Evolutionary conservation across 2,329 filamentous ascomycete genomes (phyloP), one percentile per base, ranked within the genome.

Genomic region (Curvularia sp.): DNA sequence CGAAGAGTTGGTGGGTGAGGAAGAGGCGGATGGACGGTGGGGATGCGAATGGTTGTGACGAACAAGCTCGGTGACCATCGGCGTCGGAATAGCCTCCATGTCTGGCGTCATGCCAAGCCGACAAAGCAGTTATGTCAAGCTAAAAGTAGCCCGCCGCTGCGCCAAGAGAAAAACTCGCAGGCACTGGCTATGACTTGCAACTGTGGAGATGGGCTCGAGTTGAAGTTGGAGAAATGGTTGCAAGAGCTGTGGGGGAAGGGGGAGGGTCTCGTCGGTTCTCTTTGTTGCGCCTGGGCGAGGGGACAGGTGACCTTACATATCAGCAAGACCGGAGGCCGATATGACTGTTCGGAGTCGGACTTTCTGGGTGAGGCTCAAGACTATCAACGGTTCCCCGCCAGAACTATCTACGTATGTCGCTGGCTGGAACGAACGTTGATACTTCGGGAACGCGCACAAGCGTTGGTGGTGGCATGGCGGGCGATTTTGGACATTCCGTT

Each of bases 21-120:
- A 34, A 38, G 69, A 69, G 30, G 72, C 69, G 54, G 39, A 32
- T 34, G 38, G 19, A 21, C 61, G 61, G 49, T 62, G 65, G 36
- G 61, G 59, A 30, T 65, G 54, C 50, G 54, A 55, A 6, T 55
- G 48, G 12, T 15, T 55, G 64, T 65, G 49, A 64, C 63, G 56
- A 48, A 43, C 55, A 30, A 60, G 59, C 32, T 62, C 45, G 41
- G 61, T 58, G 48, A 57, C 54, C 53, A 53, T 64, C 55, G 65
- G 65, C 61, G 63, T 34, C 53, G 61, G 59, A 19, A 61, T 50
- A 28, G 55, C 53, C 32, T 57, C 59, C 61, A 66, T 64, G 49
- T 55, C 52, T 54, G 53, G 57, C 57, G 57, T 39, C 42, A 51
- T 59, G 56, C 56, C 56, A 59, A 59, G 56, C 32, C 36, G 39